These are phyloP conservation scores for Cercospora zeina DNA, from an alignment of 2,329 filamentous ascomycete species.

Conservation along the genomic window DNA sequence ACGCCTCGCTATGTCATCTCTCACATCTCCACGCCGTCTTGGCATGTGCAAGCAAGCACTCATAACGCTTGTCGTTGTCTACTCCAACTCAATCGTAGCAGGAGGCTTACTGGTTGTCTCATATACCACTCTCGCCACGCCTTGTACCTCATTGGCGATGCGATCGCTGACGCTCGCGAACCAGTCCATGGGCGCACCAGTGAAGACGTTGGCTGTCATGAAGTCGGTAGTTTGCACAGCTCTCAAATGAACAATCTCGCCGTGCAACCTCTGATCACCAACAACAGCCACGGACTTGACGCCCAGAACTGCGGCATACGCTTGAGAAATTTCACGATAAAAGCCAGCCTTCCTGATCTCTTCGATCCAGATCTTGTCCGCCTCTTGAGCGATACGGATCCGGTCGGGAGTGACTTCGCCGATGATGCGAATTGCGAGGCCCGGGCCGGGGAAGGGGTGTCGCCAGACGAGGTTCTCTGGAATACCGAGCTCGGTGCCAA, in stretches of 20 bases:
- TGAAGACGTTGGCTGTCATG: conserved; percentile 72
- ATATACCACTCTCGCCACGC: conserved; percentile 70
- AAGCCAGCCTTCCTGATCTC: conserved; percentile 72
- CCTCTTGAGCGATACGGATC: conserved; percentile 75
- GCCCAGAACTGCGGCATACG: conserved; percentile 67
- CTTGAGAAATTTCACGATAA: conserved; percentile 70
- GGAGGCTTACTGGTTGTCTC: conserved; percentile 69
- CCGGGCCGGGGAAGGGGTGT: conserved; percentile 75
- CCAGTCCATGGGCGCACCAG: conserved; percentile 62
- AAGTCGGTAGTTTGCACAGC: conserved; percentile 67
- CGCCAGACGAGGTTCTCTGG: conserved; percentile 74
- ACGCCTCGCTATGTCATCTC: conserved; percentile 5
- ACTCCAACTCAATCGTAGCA: conserved; percentile 75
- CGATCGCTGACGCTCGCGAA: conserved; percentile 64
- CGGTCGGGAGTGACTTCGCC: conserved; percentile 80
- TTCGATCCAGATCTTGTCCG: conserved; percentile 75
- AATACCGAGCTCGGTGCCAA: conserved; percentile 70
- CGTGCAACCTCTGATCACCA: conserved; percentile 69
- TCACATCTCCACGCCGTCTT: not conserved
- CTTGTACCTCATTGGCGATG: conserved; percentile 75
- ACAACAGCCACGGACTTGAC: conserved; percentile 67
- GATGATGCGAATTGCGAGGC: conserved; percentile 75
- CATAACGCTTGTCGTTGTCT: conserved; percentile 30
- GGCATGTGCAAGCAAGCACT: too few species aligned
- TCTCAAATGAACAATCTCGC: conserved; percentile 61